A percentile compares a stretch with the other conserved stretches of the same genome.
These are phyloP conservation scores for Pachyrhizus erosus DNA, from an alignment of 306 rosid species.

Conservation along the genomic window DNA sequence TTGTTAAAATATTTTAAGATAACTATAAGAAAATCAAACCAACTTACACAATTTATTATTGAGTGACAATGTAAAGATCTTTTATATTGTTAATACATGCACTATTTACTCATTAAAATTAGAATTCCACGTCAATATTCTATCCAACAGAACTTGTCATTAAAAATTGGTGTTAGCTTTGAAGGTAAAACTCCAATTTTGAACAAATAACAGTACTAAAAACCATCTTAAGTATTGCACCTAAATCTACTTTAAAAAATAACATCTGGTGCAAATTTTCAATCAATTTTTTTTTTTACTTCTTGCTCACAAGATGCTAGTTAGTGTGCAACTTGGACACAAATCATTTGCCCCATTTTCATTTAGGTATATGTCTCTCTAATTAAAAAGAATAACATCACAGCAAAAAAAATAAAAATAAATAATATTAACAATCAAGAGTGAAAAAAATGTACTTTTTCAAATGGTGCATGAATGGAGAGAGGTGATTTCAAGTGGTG, in stretches of 20 bases:
- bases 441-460: not conserved
- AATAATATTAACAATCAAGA: not conserved
- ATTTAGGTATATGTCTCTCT: too few species aligned
- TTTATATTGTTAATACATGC: too few species aligned
- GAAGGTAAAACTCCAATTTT: not conserved
- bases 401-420: not conserved
- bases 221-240: not conserved
- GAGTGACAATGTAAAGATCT: too few species aligned
- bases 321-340: too few species aligned
- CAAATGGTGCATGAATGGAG: not conserved
- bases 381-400: not conserved
- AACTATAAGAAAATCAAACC: too few species aligned
- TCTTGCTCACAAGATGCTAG: not conserved
- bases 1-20: too few species aligned
- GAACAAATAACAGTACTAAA: not conserved
- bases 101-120: too few species aligned
- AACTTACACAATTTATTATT: too few species aligned
- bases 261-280: not conserved
- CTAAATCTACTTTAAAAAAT: not conserved
- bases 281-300: not conserved
- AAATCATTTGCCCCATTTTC: too few species aligned
- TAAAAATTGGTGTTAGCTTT: not conserved
- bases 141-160: too few species aligned
- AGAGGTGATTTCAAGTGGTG: slow-evolving; percentile 1
- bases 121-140: too few species aligned